Conservation (phyloP, 352 stramenopile species). For the Poterioochromonas sp. region DNA sequence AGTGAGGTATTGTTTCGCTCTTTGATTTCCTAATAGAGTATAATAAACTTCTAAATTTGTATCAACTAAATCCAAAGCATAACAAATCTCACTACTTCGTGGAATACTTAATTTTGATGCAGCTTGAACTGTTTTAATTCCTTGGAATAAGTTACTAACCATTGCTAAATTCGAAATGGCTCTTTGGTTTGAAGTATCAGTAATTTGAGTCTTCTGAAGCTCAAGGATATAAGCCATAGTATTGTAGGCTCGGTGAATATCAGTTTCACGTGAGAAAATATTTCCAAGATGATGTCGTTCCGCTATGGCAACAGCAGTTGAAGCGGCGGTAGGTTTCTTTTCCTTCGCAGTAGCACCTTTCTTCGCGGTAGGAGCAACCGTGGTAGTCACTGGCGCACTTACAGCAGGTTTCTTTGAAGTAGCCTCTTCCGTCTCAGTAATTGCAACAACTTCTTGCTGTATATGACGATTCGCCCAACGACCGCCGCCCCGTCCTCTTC, state of each 20-base stretch:
- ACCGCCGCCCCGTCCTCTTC: background rate
- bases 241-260: background rate
- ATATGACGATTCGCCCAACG: background rate
- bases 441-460: background rate
- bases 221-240: background rate
- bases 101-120: background rate
- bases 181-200: background rate
- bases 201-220: background rate
- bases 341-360: background rate
- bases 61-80: background rate
- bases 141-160: too few species aligned
- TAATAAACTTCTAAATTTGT: background rate
- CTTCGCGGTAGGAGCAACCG: background rate
- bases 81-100: background rate
- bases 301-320: background rate
- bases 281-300: background rate
- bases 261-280: background rate
- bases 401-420: background rate
- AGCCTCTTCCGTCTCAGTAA: background rate
- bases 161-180: too few species aligned
- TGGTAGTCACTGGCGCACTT: background rate
- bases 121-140: background rate
- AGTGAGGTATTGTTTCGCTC: background rate
- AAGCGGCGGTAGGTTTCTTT: background rate
- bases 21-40: background rate